Base-by-base conservation (phyloP, 495 filamentous ascomycete species). In the Penicillium soppii region DNA sequence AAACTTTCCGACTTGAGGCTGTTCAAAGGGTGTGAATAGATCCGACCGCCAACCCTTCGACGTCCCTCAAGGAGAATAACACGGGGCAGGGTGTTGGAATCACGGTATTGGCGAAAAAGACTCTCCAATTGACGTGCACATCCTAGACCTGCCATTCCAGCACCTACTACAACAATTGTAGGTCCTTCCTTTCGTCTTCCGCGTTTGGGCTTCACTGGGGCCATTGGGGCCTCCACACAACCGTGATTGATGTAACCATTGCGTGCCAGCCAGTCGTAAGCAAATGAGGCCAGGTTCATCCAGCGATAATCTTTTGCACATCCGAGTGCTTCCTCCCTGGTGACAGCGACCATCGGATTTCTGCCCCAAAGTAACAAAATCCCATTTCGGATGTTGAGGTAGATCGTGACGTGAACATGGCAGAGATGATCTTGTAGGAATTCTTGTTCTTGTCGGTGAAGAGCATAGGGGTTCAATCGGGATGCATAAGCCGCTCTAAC, bases 231-330 rank as follows among this genome's bases (percentile, higher is more conserved):
- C 59, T 91, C 87, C 6, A 95, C 76, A 60, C 92, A 97, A 16
- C 94, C 94, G 69, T 91, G 96, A 69, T 99, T 99, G 73, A 99
- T 96, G 64, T 97, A 95, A 7, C 95, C 94, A 47, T 87, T 82
- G 36, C 94, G 83, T 26, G 90, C 76, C 15, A 99, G 82, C 91
- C 91, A 97, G 65, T 96, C 88, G 63, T 90, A 94, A 42, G 91
- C 92, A 35, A 97, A 81, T 22, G 83, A 85, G 5, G 95, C 95
- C 39, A 94, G 82, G 42, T 88, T 86, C 66, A 95, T 94, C 85
- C 91, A 96, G n/a, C 90, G 82, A 33, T 82, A 77, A 56, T 96
- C 90, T 70, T 89, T 91, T 19, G 91, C 89, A 73, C 95, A 97
- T 15, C 95, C 95, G 26, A 90, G 76, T 7, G 94, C 95, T 68